Percentiles rank a stretch among this genome's conserved stretches.
Conservation (phyloP, 2,329 filamentous ascomycete genomes). For the Hymenoscyphus fructigenus region DNA sequence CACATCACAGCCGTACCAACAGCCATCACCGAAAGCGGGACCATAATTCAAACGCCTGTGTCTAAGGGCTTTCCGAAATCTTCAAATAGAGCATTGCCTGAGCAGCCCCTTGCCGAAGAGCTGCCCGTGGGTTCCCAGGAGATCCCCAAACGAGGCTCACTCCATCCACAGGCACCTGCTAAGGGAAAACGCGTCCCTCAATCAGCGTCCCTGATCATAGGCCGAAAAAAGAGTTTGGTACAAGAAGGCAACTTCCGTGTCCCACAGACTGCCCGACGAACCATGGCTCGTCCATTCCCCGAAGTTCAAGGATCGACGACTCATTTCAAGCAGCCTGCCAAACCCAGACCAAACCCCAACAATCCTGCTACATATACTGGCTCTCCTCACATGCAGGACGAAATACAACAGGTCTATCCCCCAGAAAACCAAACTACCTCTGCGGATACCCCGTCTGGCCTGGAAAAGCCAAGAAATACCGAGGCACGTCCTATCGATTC, state of each 20-base stretch:
- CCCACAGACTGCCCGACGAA: neutral
- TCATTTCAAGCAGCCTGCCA: neutral
- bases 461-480: neutral
- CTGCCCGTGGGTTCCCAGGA: neutral
- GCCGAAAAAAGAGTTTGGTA: neutral
- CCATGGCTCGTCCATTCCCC: neutral
- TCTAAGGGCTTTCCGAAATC: neutral
- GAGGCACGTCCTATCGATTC: neutral
- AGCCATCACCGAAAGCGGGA: neutral
- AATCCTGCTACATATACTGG: neutral
- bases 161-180: neutral
- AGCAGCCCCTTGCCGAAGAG: neutral
- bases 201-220: neutral
- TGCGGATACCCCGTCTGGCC: neutral
- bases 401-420: neutral
- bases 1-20: neutral
- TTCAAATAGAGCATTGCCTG: neutral
- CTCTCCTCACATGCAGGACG: neutral
- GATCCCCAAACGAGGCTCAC: neutral
- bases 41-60: neutral
- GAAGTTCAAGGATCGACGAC: neutral
- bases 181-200: neutral
- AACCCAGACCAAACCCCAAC: neutral
- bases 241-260: neutral
- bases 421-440: neutral